Evolutionary conservation across 2,329 filamentous ascomycete species (phyloP).

Genomic region (Elsinoe batatas): DNA sequence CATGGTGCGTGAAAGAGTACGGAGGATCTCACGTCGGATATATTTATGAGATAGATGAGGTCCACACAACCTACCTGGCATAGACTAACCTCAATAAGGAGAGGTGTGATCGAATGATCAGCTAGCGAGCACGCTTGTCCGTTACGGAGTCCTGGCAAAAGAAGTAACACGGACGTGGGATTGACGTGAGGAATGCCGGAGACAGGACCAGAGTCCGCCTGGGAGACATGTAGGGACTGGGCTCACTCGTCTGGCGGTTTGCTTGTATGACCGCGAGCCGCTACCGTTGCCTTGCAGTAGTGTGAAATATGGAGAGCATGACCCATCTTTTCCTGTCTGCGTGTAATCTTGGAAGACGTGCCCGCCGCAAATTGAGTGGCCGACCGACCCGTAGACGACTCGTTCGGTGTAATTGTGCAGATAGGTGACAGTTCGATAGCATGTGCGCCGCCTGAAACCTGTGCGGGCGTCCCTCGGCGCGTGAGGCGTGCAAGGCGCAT

Average conservation of each 20-base stretch:
- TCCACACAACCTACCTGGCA: conserved; percentile 2
- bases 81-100: background rate
- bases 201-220: conserved; percentile 1
- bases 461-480: conserved; percentile 1
- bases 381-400: background rate
- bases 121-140: conserved; percentile 10
- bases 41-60: conserved; percentile 11
- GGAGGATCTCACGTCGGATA: background rate
- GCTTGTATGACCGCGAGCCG: background rate
- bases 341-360: background rate
- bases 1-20: background rate
- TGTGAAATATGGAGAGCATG: conserved; percentile 6
- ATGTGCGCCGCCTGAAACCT: conserved; percentile 1
- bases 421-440: background rate
- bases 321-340: conserved; percentile 3
- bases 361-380: background rate
- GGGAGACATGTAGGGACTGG: background rate
- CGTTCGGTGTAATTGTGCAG: background rate
- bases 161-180: conserved; percentile 7
- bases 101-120: conserved; percentile 10
- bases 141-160: conserved; percentile 11
- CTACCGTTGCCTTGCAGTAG: background rate
- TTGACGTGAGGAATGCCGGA: conserved; percentile 12
- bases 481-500: conserved; percentile 3
- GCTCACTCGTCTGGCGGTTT: background rate